Conservation (phyloP, 495 filamentous ascomycete species). For the Apiosordaria backusii region DNA sequence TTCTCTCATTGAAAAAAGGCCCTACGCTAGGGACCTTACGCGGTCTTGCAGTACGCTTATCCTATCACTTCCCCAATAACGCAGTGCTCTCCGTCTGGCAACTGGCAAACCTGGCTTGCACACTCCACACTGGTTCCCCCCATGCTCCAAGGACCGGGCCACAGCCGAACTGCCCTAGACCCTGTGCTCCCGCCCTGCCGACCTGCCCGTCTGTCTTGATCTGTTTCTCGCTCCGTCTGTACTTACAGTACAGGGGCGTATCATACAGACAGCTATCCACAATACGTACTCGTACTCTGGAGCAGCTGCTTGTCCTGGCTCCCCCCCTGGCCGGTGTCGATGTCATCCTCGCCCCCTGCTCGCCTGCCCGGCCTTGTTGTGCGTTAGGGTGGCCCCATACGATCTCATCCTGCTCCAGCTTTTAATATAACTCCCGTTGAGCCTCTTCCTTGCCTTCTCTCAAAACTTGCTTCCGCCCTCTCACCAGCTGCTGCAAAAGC, state of each 20-base stretch:
- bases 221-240: not conserved
- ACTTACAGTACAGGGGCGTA: not conserved
- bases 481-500: not conserved
- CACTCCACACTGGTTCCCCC: conserved; percentile 2
- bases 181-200: conserved; percentile 4
- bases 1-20: not conserved
- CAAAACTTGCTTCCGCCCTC: not conserved
- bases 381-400: conserved; percentile 24
- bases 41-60: conserved; percentile 3
- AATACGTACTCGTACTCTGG: conserved; percentile 10
- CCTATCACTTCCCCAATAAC: not conserved
- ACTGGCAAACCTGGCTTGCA: not conserved
- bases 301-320: not conserved
- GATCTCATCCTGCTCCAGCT: conserved; percentile 18
- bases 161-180: conserved; percentile 11
- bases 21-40: not conserved
- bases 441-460: conserved; percentile 18
- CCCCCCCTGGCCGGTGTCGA: conserved; percentile 8
- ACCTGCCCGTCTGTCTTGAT: conserved; percentile 3
- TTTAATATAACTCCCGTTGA: conserved; percentile 31
- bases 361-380: conserved; percentile 32
- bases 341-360: conserved; percentile 26
- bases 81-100: conserved; percentile 2
- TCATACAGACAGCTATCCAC: not conserved
- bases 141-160: conserved; percentile 12